Evolutionary conservation across 2,329 filamentous ascomycete genomes (phyloP).

Genomic region (Sarocladiaceae sp.): DNA sequence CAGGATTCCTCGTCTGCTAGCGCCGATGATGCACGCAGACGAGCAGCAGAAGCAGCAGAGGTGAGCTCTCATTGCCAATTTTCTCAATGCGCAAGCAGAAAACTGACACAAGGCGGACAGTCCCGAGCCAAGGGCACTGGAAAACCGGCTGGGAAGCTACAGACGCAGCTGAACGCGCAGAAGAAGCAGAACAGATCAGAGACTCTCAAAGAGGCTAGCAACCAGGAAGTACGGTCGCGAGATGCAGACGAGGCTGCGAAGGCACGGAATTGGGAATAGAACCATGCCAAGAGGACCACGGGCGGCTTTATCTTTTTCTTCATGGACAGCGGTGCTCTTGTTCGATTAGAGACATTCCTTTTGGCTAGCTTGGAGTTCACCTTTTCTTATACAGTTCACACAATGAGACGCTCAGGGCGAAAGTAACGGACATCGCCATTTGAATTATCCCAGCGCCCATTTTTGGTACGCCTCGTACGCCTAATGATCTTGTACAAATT

Average conservation of each 20-base stretch:
- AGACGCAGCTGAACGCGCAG: constrained; percentile 67
- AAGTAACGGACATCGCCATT: not conserved
- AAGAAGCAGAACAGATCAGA: constrained; percentile 68
- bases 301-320: not conserved
- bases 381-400: not conserved
- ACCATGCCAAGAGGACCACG: not conserved
- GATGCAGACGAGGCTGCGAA: constrained; percentile 59
- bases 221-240: constrained; percentile 59
- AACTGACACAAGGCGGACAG: constrained; percentile 34
- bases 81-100: constrained; percentile 3
- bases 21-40: constrained; percentile 59
- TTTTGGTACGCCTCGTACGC: not conserved
- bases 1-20: not conserved
- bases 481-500: not conserved
- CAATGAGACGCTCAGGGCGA: not conserved
- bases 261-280: constrained; percentile 30
- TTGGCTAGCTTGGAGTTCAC: not conserved
- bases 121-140: constrained; percentile 59
- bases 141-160: constrained; percentile 64
- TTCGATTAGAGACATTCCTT: not conserved
- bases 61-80: constrained; percentile 46
- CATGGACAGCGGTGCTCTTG: not conserved
- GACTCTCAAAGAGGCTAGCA: constrained; percentile 64
- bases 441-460: not conserved
- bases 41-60: constrained; percentile 80